These are phyloP conservation scores for Calonectria montana DNA, from an alignment of 2,329 filamentous ascomycete genomes.

Conservation along the genomic window DNA sequence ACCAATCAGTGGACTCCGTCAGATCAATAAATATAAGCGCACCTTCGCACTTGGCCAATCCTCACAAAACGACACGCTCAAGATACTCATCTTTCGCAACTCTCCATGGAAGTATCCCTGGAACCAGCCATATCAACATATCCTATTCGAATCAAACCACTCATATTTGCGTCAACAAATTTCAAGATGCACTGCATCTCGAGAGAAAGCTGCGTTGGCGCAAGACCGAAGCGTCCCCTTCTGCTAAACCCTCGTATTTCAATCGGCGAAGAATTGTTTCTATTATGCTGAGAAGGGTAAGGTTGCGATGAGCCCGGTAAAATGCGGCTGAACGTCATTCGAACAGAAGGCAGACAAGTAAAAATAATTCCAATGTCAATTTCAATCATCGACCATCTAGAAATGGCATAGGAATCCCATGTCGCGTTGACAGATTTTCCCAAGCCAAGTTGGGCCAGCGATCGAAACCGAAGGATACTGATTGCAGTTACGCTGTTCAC, in stretches of 20 bases:
- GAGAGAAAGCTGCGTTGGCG: neutral
- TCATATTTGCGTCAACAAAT: neutral
- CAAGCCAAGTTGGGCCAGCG: constrained; percentile 45
- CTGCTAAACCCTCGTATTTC: neutral
- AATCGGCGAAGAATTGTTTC: neutral
- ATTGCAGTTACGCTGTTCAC: constrained; percentile 49
- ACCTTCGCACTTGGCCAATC: neutral
- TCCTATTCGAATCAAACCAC: neutral
- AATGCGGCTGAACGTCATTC: neutral
- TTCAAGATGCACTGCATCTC: neutral
- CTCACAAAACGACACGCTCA: neutral
- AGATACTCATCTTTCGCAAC: neutral
- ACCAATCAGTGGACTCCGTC: neutral
- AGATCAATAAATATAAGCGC: neutral
- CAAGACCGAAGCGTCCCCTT: neutral
- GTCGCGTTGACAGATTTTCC: constrained; percentile 45
- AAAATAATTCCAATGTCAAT: constrained; percentile 50
- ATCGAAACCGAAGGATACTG: constrained; percentile 51
- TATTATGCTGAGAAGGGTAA: neutral
- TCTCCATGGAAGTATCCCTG: neutral
- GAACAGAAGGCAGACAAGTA: neutral
- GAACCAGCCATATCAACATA: neutral
- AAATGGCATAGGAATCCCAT: constrained; percentile 48
- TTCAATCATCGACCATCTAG: constrained; percentile 52
- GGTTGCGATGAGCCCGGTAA: neutral